Evolutionary conservation across 2,329 filamentous ascomycete species (phyloP).

Genomic region (Fusarium luffae): DNA sequence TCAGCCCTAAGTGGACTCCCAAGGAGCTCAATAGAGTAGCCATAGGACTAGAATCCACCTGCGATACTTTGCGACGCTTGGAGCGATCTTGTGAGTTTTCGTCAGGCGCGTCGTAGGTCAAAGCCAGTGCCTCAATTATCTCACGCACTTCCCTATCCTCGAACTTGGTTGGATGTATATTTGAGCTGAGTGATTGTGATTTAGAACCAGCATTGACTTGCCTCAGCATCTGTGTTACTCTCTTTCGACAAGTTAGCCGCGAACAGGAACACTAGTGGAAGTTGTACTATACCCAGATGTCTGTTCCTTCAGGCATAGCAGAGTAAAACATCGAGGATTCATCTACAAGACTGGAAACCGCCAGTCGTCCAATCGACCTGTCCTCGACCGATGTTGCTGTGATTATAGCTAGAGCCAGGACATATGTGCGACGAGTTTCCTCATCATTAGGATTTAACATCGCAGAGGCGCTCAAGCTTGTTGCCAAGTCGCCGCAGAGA

Average conservation of each 20-base stretch:
- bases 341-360: slow-evolving; percentile 57
- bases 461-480: slow-evolving; percentile 48
- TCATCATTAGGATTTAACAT: slow-evolving; percentile 43
- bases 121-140: slow-evolving; percentile 45
- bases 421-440: slow-evolving; percentile 51
- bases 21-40: slow-evolving; percentile 38
- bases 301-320: slow-evolving; percentile 49
- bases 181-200: slow-evolving; percentile 39
- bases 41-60: slow-evolving; percentile 33
- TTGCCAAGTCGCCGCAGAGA: slow-evolving; percentile 56
- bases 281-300: slow-evolving; percentile 54
- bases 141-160: slow-evolving; percentile 45
- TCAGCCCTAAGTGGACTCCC: slow-evolving; percentile 47
- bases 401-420: slow-evolving; percentile 53
- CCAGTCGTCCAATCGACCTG: slow-evolving; percentile 53
- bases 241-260: slow-evolving; percentile 44
- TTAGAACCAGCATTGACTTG: slow-evolving; percentile 41
- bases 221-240: slow-evolving; percentile 46
- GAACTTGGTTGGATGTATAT: slow-evolving; percentile 47
- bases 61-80: slow-evolving; percentile 49
- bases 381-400: slow-evolving; percentile 50
- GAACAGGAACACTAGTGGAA: neutral
- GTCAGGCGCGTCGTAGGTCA: slow-evolving; percentile 45
- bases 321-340: slow-evolving; percentile 53
- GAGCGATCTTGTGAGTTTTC: slow-evolving; percentile 23